Base-by-base conservation (phyloP, 768 basidiomycete species). In the Amanita rubescens region DNA sequence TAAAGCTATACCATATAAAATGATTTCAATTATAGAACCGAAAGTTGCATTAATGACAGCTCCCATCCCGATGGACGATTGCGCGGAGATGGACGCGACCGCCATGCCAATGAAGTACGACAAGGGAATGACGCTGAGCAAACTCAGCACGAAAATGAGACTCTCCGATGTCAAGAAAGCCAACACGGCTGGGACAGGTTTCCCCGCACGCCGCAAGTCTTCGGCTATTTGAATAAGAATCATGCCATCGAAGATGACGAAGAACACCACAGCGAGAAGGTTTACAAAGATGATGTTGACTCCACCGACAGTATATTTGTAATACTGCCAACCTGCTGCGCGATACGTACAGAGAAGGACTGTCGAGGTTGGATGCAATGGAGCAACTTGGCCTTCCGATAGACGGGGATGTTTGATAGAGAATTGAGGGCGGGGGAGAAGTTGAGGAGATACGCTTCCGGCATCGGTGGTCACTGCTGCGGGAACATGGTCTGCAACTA, bases 101-200 rank as follows among this genome's bases (percentile, higher is more conserved):
- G 96, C 96, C 96, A 97, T 97, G 15, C 96, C 96, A 63, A 99
- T 98, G 73, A 99, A 99, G 75, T 99, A 99, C 7, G 90, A 94
- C 17, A 99, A 77, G 0, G 96, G 96, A 59, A 99, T 98, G 63
- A 99, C 92, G 59, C 90, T 91, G 24, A 88, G 80, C 42, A 99
- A 75, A 59, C 87, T 80, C 61, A 94, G 69, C 41, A 91, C 58
- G 67, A 99, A 98, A 61, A 98, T 86, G 61, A 90, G 70, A 3
- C 78, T 80, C 46, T 84, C 84, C 1, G 85, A 85, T 6, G 90
- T 78, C 54, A 98, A 64, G 59, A 87, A 67, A 3, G 72, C 74
- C 42, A 96, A 73, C 57, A 95, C 63, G 1, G 77, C 76, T 0
- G 89, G 81, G 47, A 89, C 70, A 51, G 78, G 77, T 48, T 77